These are phyloP conservation scores for Dictyostelium intermedium DNA, from an alignment of 78 protist genomes.

Conservation along the genomic window DNA sequence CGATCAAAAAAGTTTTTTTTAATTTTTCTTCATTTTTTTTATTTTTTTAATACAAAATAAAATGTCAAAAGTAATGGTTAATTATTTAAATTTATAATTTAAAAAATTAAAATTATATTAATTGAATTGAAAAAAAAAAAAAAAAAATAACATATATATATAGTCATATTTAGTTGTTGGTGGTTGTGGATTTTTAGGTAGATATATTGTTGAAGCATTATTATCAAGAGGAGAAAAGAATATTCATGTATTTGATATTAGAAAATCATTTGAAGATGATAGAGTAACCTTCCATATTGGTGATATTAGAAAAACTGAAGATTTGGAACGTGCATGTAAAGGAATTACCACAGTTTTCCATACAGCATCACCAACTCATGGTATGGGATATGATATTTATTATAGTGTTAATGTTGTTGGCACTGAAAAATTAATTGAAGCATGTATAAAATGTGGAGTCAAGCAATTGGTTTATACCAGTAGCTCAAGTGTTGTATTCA, in stretches of 20 bases:
- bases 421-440: constrained; percentile 67
- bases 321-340: constrained; percentile 41
- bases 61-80: background rate
- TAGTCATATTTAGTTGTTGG: constrained; percentile 70
- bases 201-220: constrained; percentile 65
- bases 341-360: constrained; percentile 78
- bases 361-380: constrained; percentile 78
- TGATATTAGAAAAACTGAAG: constrained; percentile 60
- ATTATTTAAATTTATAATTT: background rate
- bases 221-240: constrained; percentile 42
- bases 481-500: constrained; percentile 73
- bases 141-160: too few species aligned
- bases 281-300: constrained; percentile 65
- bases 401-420: constrained; percentile 74
- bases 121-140: background rate
- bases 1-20: too few species aligned
- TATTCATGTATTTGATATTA: constrained; percentile 71
- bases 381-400: constrained; percentile 77
- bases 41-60: background rate
- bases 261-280: constrained; percentile 67
- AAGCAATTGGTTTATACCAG: constrained; percentile 66
- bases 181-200: constrained; percentile 80
- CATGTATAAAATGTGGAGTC: constrained; percentile 9
- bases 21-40: background rate
- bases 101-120: background rate